Evolutionary conservation across 2,329 filamentous ascomycete species (phyloP), one percentile per base, ranked within the genome.

Genomic region (Trichoderma sp.): DNA sequence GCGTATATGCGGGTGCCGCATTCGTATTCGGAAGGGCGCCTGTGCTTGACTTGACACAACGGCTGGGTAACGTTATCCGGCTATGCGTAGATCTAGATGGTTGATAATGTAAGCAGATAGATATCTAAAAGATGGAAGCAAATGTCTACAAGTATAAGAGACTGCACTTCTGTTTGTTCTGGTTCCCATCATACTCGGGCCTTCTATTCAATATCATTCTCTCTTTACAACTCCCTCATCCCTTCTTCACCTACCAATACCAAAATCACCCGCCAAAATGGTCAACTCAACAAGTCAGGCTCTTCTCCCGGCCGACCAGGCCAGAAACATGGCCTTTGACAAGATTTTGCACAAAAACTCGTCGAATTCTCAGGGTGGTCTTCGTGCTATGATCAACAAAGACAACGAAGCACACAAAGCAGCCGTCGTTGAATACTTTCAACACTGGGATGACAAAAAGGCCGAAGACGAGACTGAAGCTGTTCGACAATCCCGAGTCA

Each of bases 391-490:
- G 91, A 87, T 97, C 79, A 88, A 89, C 83, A 98, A 98, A 86
- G 91, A 96, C 84, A 80, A 79, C 56, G 82, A 87, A 12, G 94
- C 94, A 1, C 92, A 96, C 80, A 91, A 93, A 81, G 92, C 93
- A 71, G 95, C 95, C 64, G 90, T 95, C 33, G 94, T 97, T 82
- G 94, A 97, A 84, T 98, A 98, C 87, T 97, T 97, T 88, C 97
- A 97, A 89, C 95, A 97, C 84, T 98, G 94, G 94, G 95, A 98
- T 85, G 93, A 96, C 87, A 95, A 97, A 86, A 85, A 87, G 63
- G 93, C 88, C 38, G 91, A 89, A 77, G 90, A 92, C 59, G 97
- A 99, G 89, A 98, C 96, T 2, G 90, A 67, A 5, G 74, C 16
- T 2, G 41, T 65, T 91, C 92, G 74, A 93, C 94, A 77, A 63